Base-by-base conservation (phyloP, 805 yeast genomes). In the Sugiyamaella floridensis region DNA sequence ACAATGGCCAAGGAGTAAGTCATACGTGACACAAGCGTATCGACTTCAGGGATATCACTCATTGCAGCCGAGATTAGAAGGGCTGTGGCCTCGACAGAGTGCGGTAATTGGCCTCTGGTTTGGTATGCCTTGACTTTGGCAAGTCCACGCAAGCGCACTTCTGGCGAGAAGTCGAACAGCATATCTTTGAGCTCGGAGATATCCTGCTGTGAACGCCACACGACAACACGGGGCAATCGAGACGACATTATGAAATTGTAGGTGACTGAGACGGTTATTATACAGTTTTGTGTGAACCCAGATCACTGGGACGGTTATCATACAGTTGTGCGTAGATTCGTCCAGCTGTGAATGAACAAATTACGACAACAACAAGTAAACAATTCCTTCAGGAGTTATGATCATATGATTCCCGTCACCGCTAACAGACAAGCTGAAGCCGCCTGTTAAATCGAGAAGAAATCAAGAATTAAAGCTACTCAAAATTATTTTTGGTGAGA, bases 1-100 rank as follows among this genome's bases (percentile, higher is more conserved):
- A 89, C 82, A 11, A 90, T 62, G 0, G 89, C 80, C 86, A 86
- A 82, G 0, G 89, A 71, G 63, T 86, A 86, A 4, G 83, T 73
- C 56, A 82, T 60, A 55, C 80, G 76, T 1, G 80, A 60, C 0
- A 72, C 56, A 47, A 64, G 64, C 15, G 69, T 58, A 47, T 76
- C 78, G 8, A 45, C 49, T 10, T 57, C 55, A n/a, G 59, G 53
- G 34, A 73, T 73, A 54, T 79, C 82, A 12, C 67, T 58, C 19
- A 82, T 52, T 1, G 69, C 61, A 0, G 81, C 72, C n/a, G 82
- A 75, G 0, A 81, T 76, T 15, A 86, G 61, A 42, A 78, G 68
- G 0, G 83, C 74, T 0, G 95, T 86, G 43, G 81, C 67, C 59
- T 85, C 92, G 32, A 87, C 73, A 0, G 84, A 83, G 63, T 84